Evolutionary conservation across 306 rosid species (phyloP).

Genomic region (Glycine tomentella): DNA sequence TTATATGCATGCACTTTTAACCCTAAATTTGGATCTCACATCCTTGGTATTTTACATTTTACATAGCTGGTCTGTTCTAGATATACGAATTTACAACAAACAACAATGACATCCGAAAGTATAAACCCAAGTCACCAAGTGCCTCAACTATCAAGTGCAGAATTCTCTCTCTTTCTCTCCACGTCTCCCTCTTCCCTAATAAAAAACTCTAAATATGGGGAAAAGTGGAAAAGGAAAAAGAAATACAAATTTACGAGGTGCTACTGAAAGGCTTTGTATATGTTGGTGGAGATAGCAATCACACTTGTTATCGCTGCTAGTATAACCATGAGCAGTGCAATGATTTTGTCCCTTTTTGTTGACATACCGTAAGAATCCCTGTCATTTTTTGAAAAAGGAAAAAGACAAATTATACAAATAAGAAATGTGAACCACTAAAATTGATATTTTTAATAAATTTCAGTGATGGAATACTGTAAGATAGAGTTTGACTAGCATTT

Average conservation of each 20-base stretch:
- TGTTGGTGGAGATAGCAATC: constrained; percentile 74
- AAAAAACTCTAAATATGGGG: constrained; percentile 25
- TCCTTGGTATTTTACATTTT: constrained; percentile 18
- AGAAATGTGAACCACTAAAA: no score
- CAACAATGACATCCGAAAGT: background rate
- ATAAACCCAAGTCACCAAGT: background rate
- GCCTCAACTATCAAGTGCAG: constrained; percentile 33
- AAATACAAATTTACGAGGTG: constrained; percentile 15
- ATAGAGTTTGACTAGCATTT: no score
- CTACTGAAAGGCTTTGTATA: constrained; percentile 48
- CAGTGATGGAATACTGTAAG: no score
- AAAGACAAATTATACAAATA: background rate
- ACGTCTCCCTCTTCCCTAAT: background rate
- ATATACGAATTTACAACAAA: constrained; percentile 1
- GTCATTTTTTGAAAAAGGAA: background rate
- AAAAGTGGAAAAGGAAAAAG: background rate
- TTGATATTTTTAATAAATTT: no score
- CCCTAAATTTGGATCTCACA: background rate
- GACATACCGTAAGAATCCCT: constrained; percentile 83
- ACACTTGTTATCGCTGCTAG: constrained; percentile 72
- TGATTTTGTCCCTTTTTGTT: constrained; percentile 61
- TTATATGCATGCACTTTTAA: constrained; percentile 4
- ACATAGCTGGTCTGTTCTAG: background rate
- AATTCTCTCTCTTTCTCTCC: background rate
- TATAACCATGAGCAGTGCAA: constrained; percentile 70